phyloP scores from a whole-genome alignment of 1,139 yeast species.

The Yamadazyma friedrichii region DNA sequence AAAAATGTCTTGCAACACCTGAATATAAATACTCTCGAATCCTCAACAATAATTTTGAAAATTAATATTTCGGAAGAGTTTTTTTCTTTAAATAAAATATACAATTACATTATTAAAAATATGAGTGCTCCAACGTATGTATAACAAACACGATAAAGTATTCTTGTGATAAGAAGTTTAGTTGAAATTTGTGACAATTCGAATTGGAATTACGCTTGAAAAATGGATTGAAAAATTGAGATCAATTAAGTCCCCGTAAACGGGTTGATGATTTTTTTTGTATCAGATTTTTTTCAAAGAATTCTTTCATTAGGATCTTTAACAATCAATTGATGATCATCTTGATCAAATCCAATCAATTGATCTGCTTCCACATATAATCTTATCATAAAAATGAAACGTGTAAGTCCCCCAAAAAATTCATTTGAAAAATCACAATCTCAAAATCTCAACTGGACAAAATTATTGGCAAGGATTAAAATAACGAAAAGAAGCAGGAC shows the following conservation, averaged over 20 bases:
- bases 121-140: conserved; percentile 51
- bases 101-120: conserved; percentile 2
- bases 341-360: too few species aligned
- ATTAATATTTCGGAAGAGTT: conserved; percentile 1
- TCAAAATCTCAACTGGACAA: neutral
- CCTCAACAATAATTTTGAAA: conserved; percentile 2
- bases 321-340: too few species aligned
- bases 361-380: neutral
- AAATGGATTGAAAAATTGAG: too few species aligned
- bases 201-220: too few species aligned
- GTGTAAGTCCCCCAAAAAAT: neutral
- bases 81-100: neutral
- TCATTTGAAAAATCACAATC: neutral
- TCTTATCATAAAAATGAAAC: too few species aligned
- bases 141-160: conserved; percentile 8
- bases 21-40: conserved; percentile 4
- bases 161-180: neutral
- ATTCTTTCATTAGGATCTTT: too few species aligned
- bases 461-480: neutral
- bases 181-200: too few species aligned
- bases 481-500: neutral
- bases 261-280: too few species aligned
- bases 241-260: too few species aligned
- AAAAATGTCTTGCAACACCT: conserved; percentile 2
- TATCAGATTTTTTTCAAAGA: neutral